phyloP scores from a whole-genome alignment of 164 flowering plant genomes.

The Aristolochia contorta region DNA sequence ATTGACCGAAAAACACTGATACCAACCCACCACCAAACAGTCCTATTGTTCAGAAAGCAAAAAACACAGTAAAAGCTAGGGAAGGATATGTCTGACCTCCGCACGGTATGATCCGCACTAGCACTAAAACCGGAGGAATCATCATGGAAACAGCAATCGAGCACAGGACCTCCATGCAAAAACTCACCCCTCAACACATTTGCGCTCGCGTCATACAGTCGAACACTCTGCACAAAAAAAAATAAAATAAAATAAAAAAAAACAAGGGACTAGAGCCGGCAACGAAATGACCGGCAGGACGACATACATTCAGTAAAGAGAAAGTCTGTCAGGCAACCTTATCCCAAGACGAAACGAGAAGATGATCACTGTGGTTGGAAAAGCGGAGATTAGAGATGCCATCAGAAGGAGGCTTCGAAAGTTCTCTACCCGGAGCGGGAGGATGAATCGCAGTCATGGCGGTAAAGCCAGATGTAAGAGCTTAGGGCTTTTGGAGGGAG shows the following conservation, averaged over 20 bases:
- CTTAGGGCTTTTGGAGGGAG: neutral
- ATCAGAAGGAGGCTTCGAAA: slow-evolving; percentile 77
- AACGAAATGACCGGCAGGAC: neutral
- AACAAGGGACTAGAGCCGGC: neutral
- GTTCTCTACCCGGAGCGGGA: slow-evolving; percentile 66
- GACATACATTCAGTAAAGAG: neutral
- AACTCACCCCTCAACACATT: slow-evolving; percentile 80
- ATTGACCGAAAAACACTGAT: no score
- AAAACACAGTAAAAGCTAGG: neutral
- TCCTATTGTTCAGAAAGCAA: neutral
- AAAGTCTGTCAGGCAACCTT: slow-evolving; percentile 5
- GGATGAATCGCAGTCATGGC: slow-evolving; percentile 39
- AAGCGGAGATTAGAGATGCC: slow-evolving; percentile 90
- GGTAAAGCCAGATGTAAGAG: neutral
- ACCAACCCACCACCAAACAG: neutral
- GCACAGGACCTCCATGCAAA: slow-evolving; percentile 77
- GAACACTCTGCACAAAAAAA: slow-evolving; percentile 43
- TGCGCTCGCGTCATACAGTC: slow-evolving; percentile 84
- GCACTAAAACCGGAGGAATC: slow-evolving; percentile 94
- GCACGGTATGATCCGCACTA: slow-evolving; percentile 68
- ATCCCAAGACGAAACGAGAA: slow-evolving; percentile 98
- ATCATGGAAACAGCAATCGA: slow-evolving; percentile 98
- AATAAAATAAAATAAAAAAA: neutral
- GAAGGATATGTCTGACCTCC: slow-evolving; percentile 36
- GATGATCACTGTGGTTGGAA: slow-evolving; percentile 90